A percentile compares a stretch with the other conserved stretches of the same genome.
Conservation (phyloP, 116 monocot genomes). For the Dioscorea cayenensis region DNA sequence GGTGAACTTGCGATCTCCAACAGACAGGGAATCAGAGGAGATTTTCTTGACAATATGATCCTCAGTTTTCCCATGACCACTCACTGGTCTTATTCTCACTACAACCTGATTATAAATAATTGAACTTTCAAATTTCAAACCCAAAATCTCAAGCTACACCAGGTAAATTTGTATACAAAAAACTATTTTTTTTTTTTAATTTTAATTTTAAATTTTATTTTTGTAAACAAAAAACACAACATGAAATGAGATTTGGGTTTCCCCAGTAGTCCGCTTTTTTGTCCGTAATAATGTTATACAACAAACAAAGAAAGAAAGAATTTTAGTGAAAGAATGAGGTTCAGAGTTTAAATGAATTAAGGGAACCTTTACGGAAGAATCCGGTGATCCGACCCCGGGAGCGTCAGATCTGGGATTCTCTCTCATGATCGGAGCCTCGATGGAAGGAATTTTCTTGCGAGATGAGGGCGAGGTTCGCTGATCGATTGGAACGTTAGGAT, state of each 20-base stretch:
- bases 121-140: no score
- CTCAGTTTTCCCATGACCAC: slow-evolving; percentile 13
- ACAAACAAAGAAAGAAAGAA: no score
- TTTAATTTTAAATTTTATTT: no score
- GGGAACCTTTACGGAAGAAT: slow-evolving; percentile 21
- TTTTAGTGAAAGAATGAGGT: not conserved
- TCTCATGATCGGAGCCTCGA: not conserved
- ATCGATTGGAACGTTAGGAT: slow-evolving; percentile 17
- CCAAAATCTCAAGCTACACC: no score
- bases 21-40: slow-evolving; percentile 28
- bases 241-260: not conserved
- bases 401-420: not conserved
- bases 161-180: no score
- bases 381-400: not conserved
- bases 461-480: not conserved
- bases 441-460: slow-evolving; percentile 1
- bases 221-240: not conserved
- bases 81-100: slow-evolving; percentile 35
- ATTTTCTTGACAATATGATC: slow-evolving; percentile 17
- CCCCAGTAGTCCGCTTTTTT: not conserved
- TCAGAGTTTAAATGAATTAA: not conserved
- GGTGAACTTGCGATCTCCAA: slow-evolving; percentile 28
- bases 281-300: not conserved
- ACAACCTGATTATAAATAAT: slow-evolving; percentile 23
- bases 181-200: not conserved